These are phyloP conservation scores for Lactarius sanguifluus DNA, from an alignment of 768 basidiomycete genomes.

Conservation along the genomic window DNA sequence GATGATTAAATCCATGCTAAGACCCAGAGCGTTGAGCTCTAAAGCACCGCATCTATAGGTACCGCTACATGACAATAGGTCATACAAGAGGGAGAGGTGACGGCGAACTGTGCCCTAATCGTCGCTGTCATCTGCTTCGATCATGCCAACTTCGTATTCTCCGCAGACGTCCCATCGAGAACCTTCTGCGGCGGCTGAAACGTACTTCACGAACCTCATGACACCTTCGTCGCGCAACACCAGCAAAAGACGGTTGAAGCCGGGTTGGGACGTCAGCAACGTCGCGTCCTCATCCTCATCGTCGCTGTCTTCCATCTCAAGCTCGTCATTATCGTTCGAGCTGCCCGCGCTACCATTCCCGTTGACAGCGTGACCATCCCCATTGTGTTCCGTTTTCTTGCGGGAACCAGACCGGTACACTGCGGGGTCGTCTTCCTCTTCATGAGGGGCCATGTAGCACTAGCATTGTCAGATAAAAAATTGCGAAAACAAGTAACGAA, in stretches of 20 bases:
- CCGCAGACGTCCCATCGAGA: constrained; percentile 92
- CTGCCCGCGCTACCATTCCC: constrained; percentile 28
- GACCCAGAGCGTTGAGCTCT: background rate
- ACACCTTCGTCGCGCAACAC: constrained; percentile 92
- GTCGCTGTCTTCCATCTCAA: constrained; percentile 17
- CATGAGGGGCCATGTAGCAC: constrained; percentile 95
- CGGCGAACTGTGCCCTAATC: background rate
- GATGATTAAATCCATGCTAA: constrained; percentile 36
- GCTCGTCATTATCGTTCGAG: constrained; percentile 19
- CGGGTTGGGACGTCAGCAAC: constrained; percentile 81
- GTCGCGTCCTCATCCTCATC: constrained; percentile 65
- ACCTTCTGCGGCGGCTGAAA: constrained; percentile 84
- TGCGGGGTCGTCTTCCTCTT: constrained; percentile 93
- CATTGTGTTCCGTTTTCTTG: constrained; percentile 30
- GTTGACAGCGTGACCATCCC: constrained; percentile 26
- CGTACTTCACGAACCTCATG: constrained; percentile 94
- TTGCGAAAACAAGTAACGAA: background rate
- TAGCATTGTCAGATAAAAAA: constrained; percentile 35
- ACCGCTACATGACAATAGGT: constrained; percentile 13
- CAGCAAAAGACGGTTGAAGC: constrained; percentile 85
- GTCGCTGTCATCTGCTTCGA: constrained; percentile 42
- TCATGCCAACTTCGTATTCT: constrained; percentile 88
- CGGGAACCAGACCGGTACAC: constrained; percentile 67
- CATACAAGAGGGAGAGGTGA: background rate
- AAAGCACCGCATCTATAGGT: constrained; percentile 6